Evolutionary conservation across 495 filamentous ascomycete species (phyloP).

Genomic region (Penicillium robsamsonii): DNA sequence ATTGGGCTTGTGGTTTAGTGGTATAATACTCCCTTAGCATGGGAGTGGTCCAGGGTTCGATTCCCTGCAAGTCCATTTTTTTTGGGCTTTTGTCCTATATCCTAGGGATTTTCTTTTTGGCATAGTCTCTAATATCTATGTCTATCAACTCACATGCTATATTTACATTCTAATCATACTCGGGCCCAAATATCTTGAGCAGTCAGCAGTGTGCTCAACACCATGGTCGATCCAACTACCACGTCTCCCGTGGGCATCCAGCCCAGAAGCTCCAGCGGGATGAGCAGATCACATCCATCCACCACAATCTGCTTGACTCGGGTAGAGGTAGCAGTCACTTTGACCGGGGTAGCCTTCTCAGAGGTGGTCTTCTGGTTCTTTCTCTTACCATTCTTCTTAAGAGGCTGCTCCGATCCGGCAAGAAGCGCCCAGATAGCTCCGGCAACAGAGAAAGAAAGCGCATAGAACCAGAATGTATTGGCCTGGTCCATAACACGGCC

Average conservation of each 20-base stretch:
- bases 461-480: constrained; percentile 65
- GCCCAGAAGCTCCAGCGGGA: constrained; percentile 54
- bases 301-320: constrained; percentile 43
- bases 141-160: neutral
- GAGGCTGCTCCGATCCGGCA: constrained; percentile 8
- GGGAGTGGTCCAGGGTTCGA: constrained; percentile 58
- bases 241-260: constrained; percentile 50
- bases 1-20: constrained; percentile 47
- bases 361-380: constrained; percentile 16
- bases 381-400: constrained; percentile 9
- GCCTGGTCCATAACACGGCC: constrained; percentile 45
- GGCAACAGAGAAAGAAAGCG: constrained; percentile 39
- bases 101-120: too few species aligned
- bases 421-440: constrained; percentile 27
- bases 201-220: constrained; percentile 57
- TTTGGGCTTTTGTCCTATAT: constrained; percentile 40
- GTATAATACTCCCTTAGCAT: constrained; percentile 49
- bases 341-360: constrained; percentile 5
- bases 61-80: constrained; percentile 51
- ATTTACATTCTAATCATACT: constrained; percentile 11
- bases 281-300: constrained; percentile 55
- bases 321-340: constrained; percentile 3
- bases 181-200: constrained; percentile 54
- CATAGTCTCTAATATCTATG: neutral
- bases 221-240: constrained; percentile 51